phyloP scores from a whole-genome alignment of 805 yeast species.

The Yamadazyma endophytica region DNA sequence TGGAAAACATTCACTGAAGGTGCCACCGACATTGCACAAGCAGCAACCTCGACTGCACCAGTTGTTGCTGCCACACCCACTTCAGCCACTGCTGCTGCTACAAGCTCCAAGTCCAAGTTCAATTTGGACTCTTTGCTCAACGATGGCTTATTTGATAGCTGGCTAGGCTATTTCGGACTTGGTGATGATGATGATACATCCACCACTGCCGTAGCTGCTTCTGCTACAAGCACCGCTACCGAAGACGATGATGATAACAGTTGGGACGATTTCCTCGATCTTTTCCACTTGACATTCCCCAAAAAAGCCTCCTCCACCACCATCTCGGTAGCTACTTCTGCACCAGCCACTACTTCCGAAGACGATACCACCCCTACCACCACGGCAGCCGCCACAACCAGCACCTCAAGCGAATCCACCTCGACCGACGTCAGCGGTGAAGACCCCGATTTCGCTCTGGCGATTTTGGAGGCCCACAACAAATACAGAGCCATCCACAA shows the following conservation, averaged over 20 bases:
- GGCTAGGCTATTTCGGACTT: constrained; percentile 8
- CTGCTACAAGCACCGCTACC: not conserved
- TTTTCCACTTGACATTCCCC: no score
- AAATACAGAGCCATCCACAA: constrained; percentile 49
- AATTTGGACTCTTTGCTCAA: constrained; percentile 8
- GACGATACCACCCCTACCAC: constrained; percentile 5
- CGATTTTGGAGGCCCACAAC: constrained; percentile 60
- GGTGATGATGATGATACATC: constrained; percentile 5
- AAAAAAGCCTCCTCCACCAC: no score
- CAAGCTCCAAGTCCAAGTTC: constrained; percentile 4
- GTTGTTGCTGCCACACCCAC: constrained; percentile 6
- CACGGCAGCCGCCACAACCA: constrained; percentile 2
- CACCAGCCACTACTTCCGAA: constrained; percentile 2
- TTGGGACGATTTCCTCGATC: no score
- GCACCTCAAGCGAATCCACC: constrained; percentile 2
- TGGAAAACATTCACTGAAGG: constrained; percentile 8
- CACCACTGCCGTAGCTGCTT: constrained; percentile 2
- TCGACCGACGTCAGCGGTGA: constrained; percentile 15
- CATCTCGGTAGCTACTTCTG: not conserved
- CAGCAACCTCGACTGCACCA: constrained; percentile 2
- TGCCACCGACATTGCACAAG: constrained; percentile 5
- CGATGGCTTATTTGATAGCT: constrained; percentile 3
- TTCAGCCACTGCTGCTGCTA: constrained; percentile 6
- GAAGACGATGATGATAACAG: no score
- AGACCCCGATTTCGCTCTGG: constrained; percentile 30